These are phyloP conservation scores for Mrakia hoshinonis DNA, from an alignment of 768 basidiomycete genomes.

Conservation along the genomic window DNA sequence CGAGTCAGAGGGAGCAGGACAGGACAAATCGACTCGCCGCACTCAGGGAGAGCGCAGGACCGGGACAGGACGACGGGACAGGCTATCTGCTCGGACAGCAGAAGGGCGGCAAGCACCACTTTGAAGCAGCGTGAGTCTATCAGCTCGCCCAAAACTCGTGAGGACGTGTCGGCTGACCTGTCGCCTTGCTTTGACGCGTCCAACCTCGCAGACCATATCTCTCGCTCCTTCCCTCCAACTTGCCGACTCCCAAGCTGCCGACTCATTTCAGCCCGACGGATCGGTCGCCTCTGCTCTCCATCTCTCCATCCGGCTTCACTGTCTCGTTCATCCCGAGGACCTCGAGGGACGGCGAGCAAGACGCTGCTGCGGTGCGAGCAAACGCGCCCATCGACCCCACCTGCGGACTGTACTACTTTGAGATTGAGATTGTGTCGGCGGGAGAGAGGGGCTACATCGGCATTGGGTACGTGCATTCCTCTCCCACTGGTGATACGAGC, in stretches of 20 bases:
- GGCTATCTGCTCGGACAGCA: neutral
- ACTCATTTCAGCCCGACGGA: conserved; percentile 29
- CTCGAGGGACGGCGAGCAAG: conserved; percentile 50
- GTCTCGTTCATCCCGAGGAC: conserved; percentile 10
- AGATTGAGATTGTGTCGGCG: conserved; percentile 73
- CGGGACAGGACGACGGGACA: neutral
- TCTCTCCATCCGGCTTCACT: conserved; percentile 8
- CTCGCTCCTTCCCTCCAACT: conserved; percentile 17
- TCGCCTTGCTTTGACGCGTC: neutral
- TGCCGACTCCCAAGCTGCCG: conserved; percentile 16
- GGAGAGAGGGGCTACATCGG: conserved; percentile 61
- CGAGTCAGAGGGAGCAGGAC: neutral
- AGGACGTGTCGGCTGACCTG: neutral
- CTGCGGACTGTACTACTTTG: conserved; percentile 90
- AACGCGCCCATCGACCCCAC: conserved; percentile 67
- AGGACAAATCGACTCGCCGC: neutral
- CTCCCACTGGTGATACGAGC: neutral
- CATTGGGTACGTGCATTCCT: conserved; percentile 40
- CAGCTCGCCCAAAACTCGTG: neutral
- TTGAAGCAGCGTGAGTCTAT: neutral
- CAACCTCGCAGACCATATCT: neutral
- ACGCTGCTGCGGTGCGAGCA: conserved; percentile 76
- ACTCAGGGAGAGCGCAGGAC: neutral
- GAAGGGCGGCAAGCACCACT: neutral
- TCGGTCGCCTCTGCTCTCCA: conserved; percentile 19